Percentiles rank a stretch among this genome's conserved stretches.
Evolutionary conservation across 2,329 filamentous ascomycete species (phyloP).

Genomic region (Ophidiomyces ophidiicola): DNA sequence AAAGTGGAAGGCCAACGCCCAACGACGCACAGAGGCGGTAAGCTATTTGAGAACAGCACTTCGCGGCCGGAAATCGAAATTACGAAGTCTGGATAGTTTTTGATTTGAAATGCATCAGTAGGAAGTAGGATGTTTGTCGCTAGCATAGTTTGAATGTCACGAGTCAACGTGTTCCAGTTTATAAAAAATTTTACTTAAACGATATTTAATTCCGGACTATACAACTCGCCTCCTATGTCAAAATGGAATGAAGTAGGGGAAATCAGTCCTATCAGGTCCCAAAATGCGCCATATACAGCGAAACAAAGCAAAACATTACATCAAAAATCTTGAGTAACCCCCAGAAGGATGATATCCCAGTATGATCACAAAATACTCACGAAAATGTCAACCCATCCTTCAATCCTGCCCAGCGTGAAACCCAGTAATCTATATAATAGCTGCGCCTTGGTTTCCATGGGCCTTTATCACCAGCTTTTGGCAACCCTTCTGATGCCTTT

Average conservation of each 20-base stretch:
- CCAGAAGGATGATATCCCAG: background rate
- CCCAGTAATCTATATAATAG: constrained; percentile 31
- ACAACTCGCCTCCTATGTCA: too few relatives aligned
- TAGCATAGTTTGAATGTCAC: background rate
- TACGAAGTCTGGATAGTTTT: constrained; percentile 24
- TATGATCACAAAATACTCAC: background rate
- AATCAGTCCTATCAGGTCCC: too few relatives aligned
- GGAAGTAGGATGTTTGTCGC: background rate
- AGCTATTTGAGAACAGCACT: constrained; percentile 28
- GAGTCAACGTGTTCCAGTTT: background rate
- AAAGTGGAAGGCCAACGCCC: constrained; percentile 27
- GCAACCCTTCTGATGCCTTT: constrained; percentile 24
- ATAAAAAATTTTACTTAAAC: too few relatives aligned
- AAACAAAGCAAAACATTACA: too few relatives aligned
- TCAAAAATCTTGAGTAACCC: background rate
- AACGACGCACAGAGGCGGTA: constrained; percentile 27
- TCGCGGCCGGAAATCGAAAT: constrained; percentile 24
- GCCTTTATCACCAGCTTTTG: constrained; percentile 29
- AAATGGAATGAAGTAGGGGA: too few relatives aligned
- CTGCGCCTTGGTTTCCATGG: constrained; percentile 32
- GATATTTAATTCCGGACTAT: too few relatives aligned
- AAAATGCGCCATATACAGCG: too few relatives aligned
- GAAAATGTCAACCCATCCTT: constrained; percentile 23
- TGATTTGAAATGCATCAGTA: constrained; percentile 4
- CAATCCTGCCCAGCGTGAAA: constrained; percentile 28